Conservation (phyloP, 2,329 filamentous ascomycete species). For the Colletotrichum tabaci region DNA sequence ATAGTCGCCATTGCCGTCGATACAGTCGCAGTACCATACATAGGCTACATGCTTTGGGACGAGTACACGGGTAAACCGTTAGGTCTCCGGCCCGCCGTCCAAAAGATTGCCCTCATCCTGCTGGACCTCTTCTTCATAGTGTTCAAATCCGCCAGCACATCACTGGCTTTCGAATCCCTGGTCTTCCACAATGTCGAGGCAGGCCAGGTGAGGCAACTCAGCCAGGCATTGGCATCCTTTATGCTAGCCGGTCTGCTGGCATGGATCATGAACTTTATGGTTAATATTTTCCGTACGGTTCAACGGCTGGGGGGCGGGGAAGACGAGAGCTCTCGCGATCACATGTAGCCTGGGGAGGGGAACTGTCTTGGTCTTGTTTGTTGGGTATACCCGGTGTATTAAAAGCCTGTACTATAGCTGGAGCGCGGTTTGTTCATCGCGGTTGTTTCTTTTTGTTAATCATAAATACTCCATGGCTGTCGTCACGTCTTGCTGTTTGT, state of each 20-base stretch:
- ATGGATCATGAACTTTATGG: conserved; percentile 92
- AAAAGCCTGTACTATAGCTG: conserved; percentile 40
- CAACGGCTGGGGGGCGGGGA: conserved; percentile 72
- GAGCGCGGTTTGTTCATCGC: conserved; percentile 9
- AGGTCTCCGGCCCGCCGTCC: conserved; percentile 84
- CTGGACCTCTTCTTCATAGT: conserved; percentile 97
- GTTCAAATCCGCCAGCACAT: conserved; percentile 94
- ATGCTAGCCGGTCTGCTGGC: conserved; percentile 85
- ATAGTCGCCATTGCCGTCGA: conserved; percentile 93
- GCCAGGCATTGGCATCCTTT: conserved; percentile 81
- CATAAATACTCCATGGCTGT: conserved; percentile 7
- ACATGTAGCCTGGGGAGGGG: conserved; percentile 23
- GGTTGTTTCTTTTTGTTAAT: conserved; percentile 32
- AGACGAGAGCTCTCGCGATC: conserved; percentile 50
- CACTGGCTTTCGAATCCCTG: conserved; percentile 88
- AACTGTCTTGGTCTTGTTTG: conserved; percentile 7
- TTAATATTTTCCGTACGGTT: conserved; percentile 83
- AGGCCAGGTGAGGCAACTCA: conserved; percentile 58
- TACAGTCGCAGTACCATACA: conserved; percentile 89
- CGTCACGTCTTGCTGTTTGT: not conserved
- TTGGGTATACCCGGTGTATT: conserved; percentile 40
- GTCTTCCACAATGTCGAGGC: conserved; percentile 66
- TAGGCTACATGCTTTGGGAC: conserved; percentile 94
- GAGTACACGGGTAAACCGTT: conserved; percentile 96
- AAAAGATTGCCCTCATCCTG: conserved; percentile 91